Evolutionary conservation across 2,329 filamentous ascomycete species (phyloP).

Genomic region (Fusarium bactridioides): DNA sequence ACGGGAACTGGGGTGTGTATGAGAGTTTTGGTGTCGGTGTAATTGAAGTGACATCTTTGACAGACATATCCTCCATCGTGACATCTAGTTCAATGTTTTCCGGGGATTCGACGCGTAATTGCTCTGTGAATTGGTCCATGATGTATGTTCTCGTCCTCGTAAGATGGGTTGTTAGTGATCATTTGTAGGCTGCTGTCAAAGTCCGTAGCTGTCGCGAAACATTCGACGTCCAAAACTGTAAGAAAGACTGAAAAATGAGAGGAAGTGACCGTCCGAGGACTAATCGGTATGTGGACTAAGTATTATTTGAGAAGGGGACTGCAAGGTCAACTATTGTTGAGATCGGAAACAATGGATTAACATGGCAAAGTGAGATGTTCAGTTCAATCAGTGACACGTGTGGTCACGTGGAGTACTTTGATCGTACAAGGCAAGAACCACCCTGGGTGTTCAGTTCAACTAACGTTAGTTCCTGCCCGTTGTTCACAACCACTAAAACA

Average conservation of each 20-base stretch:
- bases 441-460: background rate
- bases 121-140: constrained; percentile 2
- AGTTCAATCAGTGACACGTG: constrained; percentile 14
- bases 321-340: constrained; percentile 4
- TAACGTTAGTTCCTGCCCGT: background rate
- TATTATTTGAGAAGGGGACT: background rate
- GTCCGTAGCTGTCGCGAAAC: background rate
- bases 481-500: background rate
- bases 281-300: background rate
- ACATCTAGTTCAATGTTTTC: background rate
- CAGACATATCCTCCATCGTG: background rate
- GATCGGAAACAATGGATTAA: constrained; percentile 9
- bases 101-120: background rate
- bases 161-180: constrained; percentile 4
- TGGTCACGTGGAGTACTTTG: constrained; percentile 23
- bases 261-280: background rate
- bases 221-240: background rate
- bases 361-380: constrained; percentile 23
- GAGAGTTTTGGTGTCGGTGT: constrained; percentile 4
- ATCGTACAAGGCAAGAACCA: background rate
- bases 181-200: background rate
- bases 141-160: background rate
- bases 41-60: background rate
- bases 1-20: constrained; percentile 45
- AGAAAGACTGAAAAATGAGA: background rate